Conservation (phyloP, 1,139 yeast genomes). For the Debaryomycetaceae sp. region DNA sequence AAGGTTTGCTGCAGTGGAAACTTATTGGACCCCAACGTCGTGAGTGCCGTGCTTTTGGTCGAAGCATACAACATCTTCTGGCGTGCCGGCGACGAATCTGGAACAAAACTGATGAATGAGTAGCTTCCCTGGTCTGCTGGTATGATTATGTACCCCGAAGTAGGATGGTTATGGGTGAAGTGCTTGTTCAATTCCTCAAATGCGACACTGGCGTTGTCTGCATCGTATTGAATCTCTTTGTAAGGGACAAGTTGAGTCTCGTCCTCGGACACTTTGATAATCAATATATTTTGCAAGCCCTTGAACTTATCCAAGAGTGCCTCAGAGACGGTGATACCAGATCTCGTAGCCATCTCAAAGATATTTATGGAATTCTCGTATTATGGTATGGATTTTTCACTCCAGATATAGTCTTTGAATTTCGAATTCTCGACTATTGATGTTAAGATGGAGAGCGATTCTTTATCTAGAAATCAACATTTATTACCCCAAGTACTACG, state of each 20-base stretch:
- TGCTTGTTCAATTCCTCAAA: constrained; percentile 33
- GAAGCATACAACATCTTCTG: constrained; percentile 94
- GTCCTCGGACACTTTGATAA: constrained; percentile 43
- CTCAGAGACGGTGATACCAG: constrained; percentile 59
- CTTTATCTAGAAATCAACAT: too few relatives aligned
- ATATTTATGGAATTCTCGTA: too few relatives aligned
- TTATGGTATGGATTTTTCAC: too few relatives aligned
- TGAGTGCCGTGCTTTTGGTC: constrained; percentile 69
- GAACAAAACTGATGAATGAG: constrained; percentile 78
- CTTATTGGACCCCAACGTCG: constrained; percentile 65
- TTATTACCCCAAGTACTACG: too few relatives aligned
- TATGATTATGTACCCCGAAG: constrained; percentile 60
- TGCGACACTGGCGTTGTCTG: constrained; percentile 16
- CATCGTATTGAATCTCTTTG: not conserved
- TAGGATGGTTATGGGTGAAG: constrained; percentile 35
- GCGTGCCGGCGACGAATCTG: constrained; percentile 79
- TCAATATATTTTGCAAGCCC: constrained; percentile 15
- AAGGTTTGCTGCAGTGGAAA: constrained; percentile 50
- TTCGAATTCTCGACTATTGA: too few relatives aligned
- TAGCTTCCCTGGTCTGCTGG: constrained; percentile 23
- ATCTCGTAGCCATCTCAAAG: constrained; percentile 61
- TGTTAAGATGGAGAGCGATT: too few relatives aligned
- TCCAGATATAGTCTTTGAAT: too few relatives aligned
- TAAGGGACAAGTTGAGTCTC: constrained; percentile 36
- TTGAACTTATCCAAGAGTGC: constrained; percentile 36